Base-by-base conservation (phyloP, 768 basidiomycete species). In the Leccinum barrowsii region DNA sequence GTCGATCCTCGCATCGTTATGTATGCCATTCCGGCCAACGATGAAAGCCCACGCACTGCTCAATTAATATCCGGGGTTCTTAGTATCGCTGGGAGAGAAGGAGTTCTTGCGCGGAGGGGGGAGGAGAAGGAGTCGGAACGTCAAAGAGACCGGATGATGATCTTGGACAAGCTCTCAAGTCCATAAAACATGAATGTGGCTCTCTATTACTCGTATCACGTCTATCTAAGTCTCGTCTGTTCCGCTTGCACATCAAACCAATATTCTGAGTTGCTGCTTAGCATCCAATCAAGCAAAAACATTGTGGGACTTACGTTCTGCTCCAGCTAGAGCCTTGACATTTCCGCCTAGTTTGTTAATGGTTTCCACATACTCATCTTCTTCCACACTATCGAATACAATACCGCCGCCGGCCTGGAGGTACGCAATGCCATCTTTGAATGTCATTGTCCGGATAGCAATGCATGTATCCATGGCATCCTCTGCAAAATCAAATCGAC, bases 391-490 rank as follows among this genome's bases (percentile, higher is more conserved):
- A 73, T 99, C 97, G 63, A 87, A 94, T 10, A 99, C 97, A 63
- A 99, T 97, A 2, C 96, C 96, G 54, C 96, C 97, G 6, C 96
- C 94, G 37, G 97, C 97, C 70, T 98, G 95, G 49, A 98, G 76
- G 72, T 98, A 98, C 21, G 85, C 92, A 19, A 85, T 78, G 2
- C 94, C 94, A 63, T 94, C 83, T 74, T 97, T 98, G 80, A 97
- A 98, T 1, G 87, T 84, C 93, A 98, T 98, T 5, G 95, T 98
- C 32, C 97, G 85, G 66, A 99, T 98, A 5, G 97, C 96, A 67
- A 99, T 99, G 75, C 96, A 98, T 1, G 93, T 97, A 72, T 99
- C 97, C 90, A 98, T 93, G 68, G 89, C 88, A 70, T 98, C 92
- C 24, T 84, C 78, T 2, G 93, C 91, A 73, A 98, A 98, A 74